Base-by-base conservation (phyloP, 148 eudicot species). In the Oxyria digyna region DNA sequence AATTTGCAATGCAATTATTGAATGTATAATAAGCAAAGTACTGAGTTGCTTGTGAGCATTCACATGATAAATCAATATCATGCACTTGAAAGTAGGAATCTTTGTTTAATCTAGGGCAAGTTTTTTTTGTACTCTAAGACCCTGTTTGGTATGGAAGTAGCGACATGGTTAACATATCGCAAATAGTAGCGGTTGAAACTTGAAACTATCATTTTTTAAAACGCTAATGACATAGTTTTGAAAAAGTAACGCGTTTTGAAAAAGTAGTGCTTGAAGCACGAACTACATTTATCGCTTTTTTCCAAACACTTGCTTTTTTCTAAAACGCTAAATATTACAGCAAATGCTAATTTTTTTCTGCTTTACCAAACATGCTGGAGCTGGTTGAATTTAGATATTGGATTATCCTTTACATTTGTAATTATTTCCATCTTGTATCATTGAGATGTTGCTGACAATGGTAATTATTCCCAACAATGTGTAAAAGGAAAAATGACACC, bases 1-100 rank as follows among this genome's bases (percentile, higher is more conserved):
- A n/a, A n/a, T n/a, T n/a, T n/a, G n/a, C 15, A 69, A 50, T 79
- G 73, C 79, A 69, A 79, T 79, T 57, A 79, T 79, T 79, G 74
- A 69, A 43, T 43, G 78, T 69, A 52, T 31, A 74, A 74, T 35
- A 35, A 35, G 75, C 68, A 64, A 8, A 8, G n/a, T 15, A 8
- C 20, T 7, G 46, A 65, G 68, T 37, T 65, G 5, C 42, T 33
- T 52, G 29, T 52, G 52, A 46, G 23, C 52, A 20, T 46, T 13
- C 52, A n/a, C 52, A 46, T 46, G 52, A 46, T 4, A 52, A 52
- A 52, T 52, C 59, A 52, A 52, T 21, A 52, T 52, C 59, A 52
- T 52, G 14, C 27, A 52, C 3, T 7, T 38, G 15, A 24, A 52
- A 52, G 32, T 52, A 21, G 62, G 62, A 52, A 52, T 52, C 62